Base-by-base conservation (phyloP, 78 protist species). In the Dictyostelium discoideum region DNA sequence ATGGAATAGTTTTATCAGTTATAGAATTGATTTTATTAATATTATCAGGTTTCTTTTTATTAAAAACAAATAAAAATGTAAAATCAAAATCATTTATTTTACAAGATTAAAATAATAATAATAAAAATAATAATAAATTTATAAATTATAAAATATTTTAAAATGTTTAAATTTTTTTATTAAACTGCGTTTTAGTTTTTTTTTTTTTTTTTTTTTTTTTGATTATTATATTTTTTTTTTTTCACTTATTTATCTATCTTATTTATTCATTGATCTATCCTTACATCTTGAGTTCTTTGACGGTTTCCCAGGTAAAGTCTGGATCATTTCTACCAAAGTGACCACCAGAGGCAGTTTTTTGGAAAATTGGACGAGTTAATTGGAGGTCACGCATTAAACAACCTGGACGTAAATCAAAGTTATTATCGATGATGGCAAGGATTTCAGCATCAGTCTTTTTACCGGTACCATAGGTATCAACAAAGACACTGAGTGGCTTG, bases 401-500 rank as follows among this genome's bases (percentile, higher is more conserved):
- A 87, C 99, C 99, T 32, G 99, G 99, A 80, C 99, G 86, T 84
- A 98, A 95, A 93, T 99, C 99, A 86, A 99, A 99, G 99, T 99
- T 98, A 72, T 96, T 77, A 86, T 84, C 74, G 89, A 99, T 92
- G 95, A 99, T 98, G 73, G 97, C 74, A 54, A 97, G n/a, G 57
- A 99, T 67, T 90, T 98, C 98, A 18, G 6, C 83, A 82, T 98
- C 98, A 42, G 98, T 26, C 73, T 86, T 79, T 57, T 29, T 97
- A 79, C 98, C 99, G 7, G 99, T 98, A 81, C 99, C 99, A 97
- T 99, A 99, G 85, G 98, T 93, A 87, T 99, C 99, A 24, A 99
- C 99, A 92, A 78, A 92, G 88, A 99, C 77, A 40, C 99, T 98
- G 60, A 99, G 96, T 79, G 99, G 99, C 88, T 97, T 85, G 74